phyloP scores from a whole-genome alignment of 2,329 filamentous ascomycete species.

The Diplocarpon rosae region DNA sequence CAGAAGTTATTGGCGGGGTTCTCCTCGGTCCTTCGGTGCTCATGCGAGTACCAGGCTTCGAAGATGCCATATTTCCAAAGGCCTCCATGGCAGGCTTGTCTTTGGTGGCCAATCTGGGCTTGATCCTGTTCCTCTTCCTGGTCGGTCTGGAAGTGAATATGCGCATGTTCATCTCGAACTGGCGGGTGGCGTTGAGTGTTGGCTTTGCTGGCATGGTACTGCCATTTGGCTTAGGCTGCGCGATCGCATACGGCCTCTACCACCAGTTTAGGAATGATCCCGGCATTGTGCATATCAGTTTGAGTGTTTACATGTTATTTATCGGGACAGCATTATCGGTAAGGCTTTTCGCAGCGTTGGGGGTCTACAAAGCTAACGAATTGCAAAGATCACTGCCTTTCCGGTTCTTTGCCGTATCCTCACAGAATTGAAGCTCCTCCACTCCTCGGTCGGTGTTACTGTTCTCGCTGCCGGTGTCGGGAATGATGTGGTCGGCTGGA shows the following conservation, averaged over 20 bases:
- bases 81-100: conserved; percentile 64
- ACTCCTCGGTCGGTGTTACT: conserved; percentile 76
- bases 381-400: conserved; percentile 61
- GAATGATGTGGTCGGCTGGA: conserved; percentile 87
- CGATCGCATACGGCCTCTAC: conserved; percentile 72
- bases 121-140: conserved; percentile 78
- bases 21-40: conserved; percentile 79
- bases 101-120: conserved; percentile 71
- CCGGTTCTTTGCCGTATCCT: conserved; percentile 90
- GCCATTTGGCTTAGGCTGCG: conserved; percentile 73
- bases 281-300: conserved; percentile 44
- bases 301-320: conserved; percentile 60
- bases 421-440: conserved; percentile 77
- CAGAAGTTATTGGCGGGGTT: conserved; percentile 77
- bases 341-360: not conserved
- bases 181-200: conserved; percentile 68
- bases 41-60: conserved; percentile 74
- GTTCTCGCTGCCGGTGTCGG: conserved; percentile 84
- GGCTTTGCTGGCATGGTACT: conserved; percentile 69
- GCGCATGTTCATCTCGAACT: conserved; percentile 65
- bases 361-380: not conserved
- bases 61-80: conserved; percentile 62
- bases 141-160: conserved; percentile 83
- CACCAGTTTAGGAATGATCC: conserved; percentile 48
- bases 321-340: conserved; percentile 79